phyloP scores from a whole-genome alignment of 208 protist genomes.

The Wallacemonas sp. region DNA sequence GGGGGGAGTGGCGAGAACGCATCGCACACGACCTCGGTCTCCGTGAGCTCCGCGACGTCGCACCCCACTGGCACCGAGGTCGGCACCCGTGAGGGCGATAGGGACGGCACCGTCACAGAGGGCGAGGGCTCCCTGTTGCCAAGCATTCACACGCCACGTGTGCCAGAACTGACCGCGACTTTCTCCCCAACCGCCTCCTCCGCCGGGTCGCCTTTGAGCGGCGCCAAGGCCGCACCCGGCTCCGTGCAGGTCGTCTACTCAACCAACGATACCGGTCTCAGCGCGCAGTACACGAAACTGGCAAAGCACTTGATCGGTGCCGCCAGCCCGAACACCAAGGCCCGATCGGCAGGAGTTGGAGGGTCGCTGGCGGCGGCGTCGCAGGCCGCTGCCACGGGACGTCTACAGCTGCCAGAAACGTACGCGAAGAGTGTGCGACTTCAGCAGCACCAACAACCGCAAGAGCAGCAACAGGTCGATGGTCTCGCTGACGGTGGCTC shows the following conservation, averaged over 20 bases:
- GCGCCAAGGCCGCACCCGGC: background rate
- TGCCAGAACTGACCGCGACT: background rate
- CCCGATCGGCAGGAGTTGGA: background rate
- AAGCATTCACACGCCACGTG: background rate
- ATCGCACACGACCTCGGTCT: too few relatives aligned
- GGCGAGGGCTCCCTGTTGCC: too few relatives aligned
- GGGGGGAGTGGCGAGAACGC: too few relatives aligned
- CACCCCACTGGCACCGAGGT: too few relatives aligned
- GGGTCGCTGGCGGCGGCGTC: background rate
- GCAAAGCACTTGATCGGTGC: constrained; percentile 19
- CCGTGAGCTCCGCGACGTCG: too few relatives aligned
- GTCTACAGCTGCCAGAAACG: constrained; percentile 36
- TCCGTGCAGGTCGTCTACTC: constrained; percentile 10
- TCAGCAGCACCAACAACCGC: background rate
- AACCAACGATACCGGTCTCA: constrained; percentile 7
- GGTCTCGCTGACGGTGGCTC: background rate
- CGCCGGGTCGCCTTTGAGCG: background rate
- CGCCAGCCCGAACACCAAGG: background rate
- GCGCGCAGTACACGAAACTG: constrained; percentile 18
- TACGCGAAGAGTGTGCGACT: constrained; percentile 58
- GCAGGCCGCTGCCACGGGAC: background rate
- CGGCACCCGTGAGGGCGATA: too few relatives aligned
- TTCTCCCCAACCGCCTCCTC: background rate
- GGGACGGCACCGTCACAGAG: too few relatives aligned
- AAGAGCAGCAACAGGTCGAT: background rate